Base-by-base conservation (phyloP, 1,284 basidiomycete genomes). In the Erythrobasidium hasegawianum region DNA sequence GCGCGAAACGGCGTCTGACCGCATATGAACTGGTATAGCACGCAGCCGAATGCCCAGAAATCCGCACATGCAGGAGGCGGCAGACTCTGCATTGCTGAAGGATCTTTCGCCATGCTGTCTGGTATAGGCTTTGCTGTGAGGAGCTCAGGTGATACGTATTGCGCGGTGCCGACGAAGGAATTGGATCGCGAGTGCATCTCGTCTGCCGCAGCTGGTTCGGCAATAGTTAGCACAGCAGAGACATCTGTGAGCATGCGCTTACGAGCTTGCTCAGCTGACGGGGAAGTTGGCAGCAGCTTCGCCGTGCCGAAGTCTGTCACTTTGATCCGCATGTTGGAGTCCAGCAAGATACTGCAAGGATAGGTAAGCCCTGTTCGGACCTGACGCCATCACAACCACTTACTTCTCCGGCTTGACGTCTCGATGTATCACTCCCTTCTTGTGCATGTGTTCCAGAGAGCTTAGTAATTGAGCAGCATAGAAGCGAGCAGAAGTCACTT, bases 241-340 rank as follows among this genome's bases (percentile, higher is more conserved):
- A 8, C n/a, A n/a, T n/a, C n/a, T n/a, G 14, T 20, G 22, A 52
- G 33, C 33, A 33, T 4, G 4, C 33, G 33, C 33, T 20, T 18
- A 64, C 61, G 8, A 14, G 39, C 1, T 26, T 26, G 20, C 22
- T 65, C 62, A 20, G 54, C 53, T 40, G 53, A 16, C 4, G 40
- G 40, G 3, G 56, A 33, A 8, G 40, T 58, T 40, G 43, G 61
- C 26, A 74, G 59, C 16, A 95, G 82, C 79, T 95, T 95, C 33
- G 91, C 93, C 18, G 92, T 96, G 10, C 96, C 96, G 78, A 98
- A 98, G 78, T 99, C 96, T 27, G 94, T 91, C 20, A 99, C 85
- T 78, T 95, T 97, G 77, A 97, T 85, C 57, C 91, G 85, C 79
- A 86, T 89, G 20, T 86, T 83, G 56, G 85, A 83, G 73, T 94